Evolutionary conservation across 2,329 filamentous ascomycete genomes (phyloP).

Genomic region (Fusarium palustre): DNA sequence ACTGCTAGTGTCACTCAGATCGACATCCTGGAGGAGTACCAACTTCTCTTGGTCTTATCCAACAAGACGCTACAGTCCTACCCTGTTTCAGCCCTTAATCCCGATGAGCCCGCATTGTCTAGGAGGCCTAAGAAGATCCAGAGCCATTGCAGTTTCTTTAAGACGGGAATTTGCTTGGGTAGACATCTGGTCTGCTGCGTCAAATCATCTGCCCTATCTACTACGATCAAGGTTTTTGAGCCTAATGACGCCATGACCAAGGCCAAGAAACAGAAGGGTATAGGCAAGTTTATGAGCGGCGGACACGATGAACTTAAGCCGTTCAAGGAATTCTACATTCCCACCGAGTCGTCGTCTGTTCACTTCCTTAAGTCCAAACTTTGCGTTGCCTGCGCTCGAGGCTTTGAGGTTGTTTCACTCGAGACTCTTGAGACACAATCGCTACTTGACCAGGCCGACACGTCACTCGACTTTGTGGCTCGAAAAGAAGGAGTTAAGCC

Average conservation of each 20-base stretch:
- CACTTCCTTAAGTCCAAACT: slow-evolving; percentile 97
- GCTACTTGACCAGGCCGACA: slow-evolving; percentile 95
- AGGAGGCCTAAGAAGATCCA: slow-evolving; percentile 96
- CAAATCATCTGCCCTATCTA: slow-evolving; percentile 91
- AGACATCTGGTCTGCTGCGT: slow-evolving; percentile 96
- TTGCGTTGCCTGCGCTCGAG: slow-evolving; percentile 93
- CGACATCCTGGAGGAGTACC: slow-evolving; percentile 95
- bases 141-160: slow-evolving; percentile 98
- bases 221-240: slow-evolving; percentile 99
- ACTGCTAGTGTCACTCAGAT: slow-evolving; percentile 90
- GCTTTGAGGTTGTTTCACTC: slow-evolving; percentile 96
- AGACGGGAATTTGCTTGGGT: slow-evolving; percentile 92
- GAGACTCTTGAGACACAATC: slow-evolving; percentile 99
- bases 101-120: slow-evolving; percentile 80
- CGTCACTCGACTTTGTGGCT: slow-evolving; percentile 95
- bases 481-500: slow-evolving; percentile 93
- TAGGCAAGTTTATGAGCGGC: slow-evolving; percentile 93
- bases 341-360: slow-evolving; percentile 96
- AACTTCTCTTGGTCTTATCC: slow-evolving; percentile 88
- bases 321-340: slow-evolving; percentile 99
- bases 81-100: slow-evolving; percentile 85
- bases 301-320: slow-evolving; percentile 95
- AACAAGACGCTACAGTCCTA: slow-evolving; percentile 95
- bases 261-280: slow-evolving; percentile 94
- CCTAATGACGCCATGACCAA: slow-evolving; percentile 94